Conservation (phyloP, 2,329 filamentous ascomycete genomes). For the Alternaria gansuensis region DNA sequence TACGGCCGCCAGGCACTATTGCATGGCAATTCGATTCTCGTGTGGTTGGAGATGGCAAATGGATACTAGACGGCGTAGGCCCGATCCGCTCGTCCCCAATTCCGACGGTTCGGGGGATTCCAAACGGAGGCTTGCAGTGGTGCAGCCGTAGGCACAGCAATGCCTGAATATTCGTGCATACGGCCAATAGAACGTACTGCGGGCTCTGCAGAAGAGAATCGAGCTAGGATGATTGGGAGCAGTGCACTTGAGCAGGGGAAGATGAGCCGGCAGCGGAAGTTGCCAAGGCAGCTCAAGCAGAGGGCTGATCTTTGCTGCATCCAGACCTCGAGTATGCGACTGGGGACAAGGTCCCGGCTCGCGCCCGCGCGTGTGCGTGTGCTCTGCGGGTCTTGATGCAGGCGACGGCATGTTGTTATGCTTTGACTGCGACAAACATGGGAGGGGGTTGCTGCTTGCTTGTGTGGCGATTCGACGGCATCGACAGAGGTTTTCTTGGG, state of each 20-base stretch:
- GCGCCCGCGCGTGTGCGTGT: slow-evolving; percentile 33
- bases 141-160: slow-evolving; percentile 25
- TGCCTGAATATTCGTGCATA: slow-evolving; percentile 15
- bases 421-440: slow-evolving; percentile 15
- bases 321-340: slow-evolving; percentile 23
- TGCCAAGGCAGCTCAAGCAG: slow-evolving; percentile 14
- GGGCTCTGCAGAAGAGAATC: slow-evolving; percentile 19
- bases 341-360: slow-evolving; percentile 26
- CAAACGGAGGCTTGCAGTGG: slow-evolving; percentile 25
- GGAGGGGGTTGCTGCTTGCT: slow-evolving; percentile 10
- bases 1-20: slow-evolving; percentile 9
- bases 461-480: not conserved
- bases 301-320: slow-evolving; percentile 30
- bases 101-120: slow-evolving; percentile 18
- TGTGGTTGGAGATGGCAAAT: slow-evolving; percentile 7
- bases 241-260: slow-evolving; percentile 36
- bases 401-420: slow-evolving; percentile 23
- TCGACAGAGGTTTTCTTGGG: not conserved
- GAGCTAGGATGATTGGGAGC: slow-evolving; percentile 26
- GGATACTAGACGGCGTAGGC: not conserved
- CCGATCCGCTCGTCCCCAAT: not conserved
- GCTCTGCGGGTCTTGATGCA: slow-evolving; percentile 37
- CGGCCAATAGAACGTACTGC: slow-evolving; percentile 27
- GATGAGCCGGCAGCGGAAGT: slow-evolving; percentile 32
- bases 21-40: slow-evolving; percentile 6